phyloP scores from a whole-genome alignment of 306 rosid species.

The Lithocarpus polystachyus region DNA sequence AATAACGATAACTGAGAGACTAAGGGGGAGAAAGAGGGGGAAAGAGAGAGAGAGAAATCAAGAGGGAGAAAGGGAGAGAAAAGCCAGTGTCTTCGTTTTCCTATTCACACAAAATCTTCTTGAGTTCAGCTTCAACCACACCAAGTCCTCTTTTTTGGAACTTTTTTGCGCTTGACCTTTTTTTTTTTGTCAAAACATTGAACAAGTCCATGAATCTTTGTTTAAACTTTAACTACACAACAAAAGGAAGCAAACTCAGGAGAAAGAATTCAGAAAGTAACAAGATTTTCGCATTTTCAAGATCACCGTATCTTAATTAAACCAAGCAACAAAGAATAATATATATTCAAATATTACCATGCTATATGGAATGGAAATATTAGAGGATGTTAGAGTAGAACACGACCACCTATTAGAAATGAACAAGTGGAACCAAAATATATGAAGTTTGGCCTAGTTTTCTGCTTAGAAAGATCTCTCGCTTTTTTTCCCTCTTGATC shows the following conservation, averaged over 20 bases:
- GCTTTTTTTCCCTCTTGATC: too few species aligned
- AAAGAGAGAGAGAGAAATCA: not conserved
- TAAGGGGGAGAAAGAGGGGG: conserved; percentile 14
- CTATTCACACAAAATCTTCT: conserved; percentile 60
- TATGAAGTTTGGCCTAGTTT: too few species aligned
- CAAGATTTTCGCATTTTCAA: conserved; percentile 18
- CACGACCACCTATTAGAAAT: too few species aligned
- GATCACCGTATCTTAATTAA: conserved; percentile 28
- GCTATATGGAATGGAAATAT: too few species aligned
- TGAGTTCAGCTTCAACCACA: conserved; percentile 52
- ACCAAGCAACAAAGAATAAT: conserved; percentile 25
- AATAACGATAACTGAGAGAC: too few species aligned
- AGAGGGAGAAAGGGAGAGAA: conserved; percentile 1
- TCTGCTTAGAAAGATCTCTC: too few species aligned
- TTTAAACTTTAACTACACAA: not conserved
- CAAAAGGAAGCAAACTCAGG: not conserved
- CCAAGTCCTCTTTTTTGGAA: conserved; percentile 75
- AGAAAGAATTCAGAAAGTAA: conserved; percentile 13
- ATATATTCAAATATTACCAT: conserved; percentile 22
- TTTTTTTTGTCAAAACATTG: not conserved
- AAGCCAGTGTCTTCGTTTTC: conserved; percentile 12
- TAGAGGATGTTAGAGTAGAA: too few species aligned
- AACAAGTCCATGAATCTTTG: not conserved
- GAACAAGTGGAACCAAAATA: too few species aligned
- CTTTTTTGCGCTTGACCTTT: conserved; percentile 32